Evolutionary conservation across 345 rosid genomes (phyloP), one percentile per base, ranked within the genome.

Genomic region (Raphanus raphanistrum): DNA sequence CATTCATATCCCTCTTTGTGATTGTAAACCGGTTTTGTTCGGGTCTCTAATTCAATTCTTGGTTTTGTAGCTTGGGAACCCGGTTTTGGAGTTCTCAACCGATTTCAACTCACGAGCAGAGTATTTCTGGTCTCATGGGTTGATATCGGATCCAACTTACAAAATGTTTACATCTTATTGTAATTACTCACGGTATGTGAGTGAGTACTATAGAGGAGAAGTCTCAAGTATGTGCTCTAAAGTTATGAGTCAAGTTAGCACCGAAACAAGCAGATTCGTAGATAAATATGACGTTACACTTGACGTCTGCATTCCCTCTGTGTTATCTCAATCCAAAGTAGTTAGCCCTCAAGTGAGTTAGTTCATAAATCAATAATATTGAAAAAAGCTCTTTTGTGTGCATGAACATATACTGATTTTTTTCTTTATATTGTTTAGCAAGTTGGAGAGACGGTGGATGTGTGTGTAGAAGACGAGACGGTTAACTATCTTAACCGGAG

Each of bases 41-140:
- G 8, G 8, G 28, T 69, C 2, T 31, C 41, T 57, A 27, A 64
- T 66, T 48, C 10, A 63, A 32, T 1, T 32, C 7, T 32, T 32
- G 58, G 17, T 45, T 60, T 71, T 73, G 83, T 88, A 95, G 98
- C 63, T 95, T 70, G 99, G 99, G 5, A 95, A 90, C 84, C 98
- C 98, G 26, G 90, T 94, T 76, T 67, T 92, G 52, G 93, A 94
- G 60, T 94, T 90, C 27, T 85, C 89, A 1, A 92, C 92, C 2
- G 97, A 94, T 81, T 90, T 94, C 83, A 92, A 92, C 74, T 92
- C 98, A 28, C 82, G 92, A 81, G 98, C 97, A 3, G 98, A 90
- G 85, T 94, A 81, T 86, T 88, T 92, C 72, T 94, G 98, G 98
- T 94, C 98, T 70, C 97, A 92, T 59, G 98, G 98, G 31, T 73